Conservation (phyloP, 2,329 filamentous ascomycete species). For the Aspergillus intermedius region DNA sequence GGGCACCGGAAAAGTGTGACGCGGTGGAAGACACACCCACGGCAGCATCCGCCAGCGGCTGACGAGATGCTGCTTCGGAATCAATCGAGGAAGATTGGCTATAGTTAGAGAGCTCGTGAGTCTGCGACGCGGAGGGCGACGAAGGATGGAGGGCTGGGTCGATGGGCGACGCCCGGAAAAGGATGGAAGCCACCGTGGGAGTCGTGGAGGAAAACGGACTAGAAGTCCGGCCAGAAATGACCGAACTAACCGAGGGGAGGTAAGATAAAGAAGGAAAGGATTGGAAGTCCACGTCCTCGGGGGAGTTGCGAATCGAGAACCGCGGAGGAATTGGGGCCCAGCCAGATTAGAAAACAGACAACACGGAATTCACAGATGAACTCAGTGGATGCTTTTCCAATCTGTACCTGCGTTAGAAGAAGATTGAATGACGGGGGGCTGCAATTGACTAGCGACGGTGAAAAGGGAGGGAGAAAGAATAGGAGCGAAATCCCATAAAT, state of each 20-base stretch:
- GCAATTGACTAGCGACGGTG: not conserved
- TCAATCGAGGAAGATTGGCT: slow-evolving; percentile 42
- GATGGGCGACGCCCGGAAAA: slow-evolving; percentile 55
- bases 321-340: not conserved
- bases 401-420: not conserved
- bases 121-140: slow-evolving; percentile 38
- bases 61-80: slow-evolving; percentile 39
- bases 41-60: slow-evolving; percentile 38
- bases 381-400: not conserved
- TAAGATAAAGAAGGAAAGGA: not conserved
- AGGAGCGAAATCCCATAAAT: not conserved
- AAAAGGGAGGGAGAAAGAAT: not conserved
- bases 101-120: slow-evolving; percentile 29
- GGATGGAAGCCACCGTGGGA: slow-evolving; percentile 54
- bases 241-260: slow-evolving; percentile 20
- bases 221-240: slow-evolving; percentile 27
- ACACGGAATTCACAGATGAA: not conserved
- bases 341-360: not conserved
- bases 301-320: not conserved
- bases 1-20: slow-evolving; percentile 40
- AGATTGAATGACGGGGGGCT: not conserved
- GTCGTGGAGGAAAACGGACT: slow-evolving; percentile 40
- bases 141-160: slow-evolving; percentile 42
- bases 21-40: slow-evolving; percentile 49
- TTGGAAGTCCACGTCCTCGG: not conserved